Conservation (phyloP, 768 basidiomycete species). For the Pisolithus sp. region DNA sequence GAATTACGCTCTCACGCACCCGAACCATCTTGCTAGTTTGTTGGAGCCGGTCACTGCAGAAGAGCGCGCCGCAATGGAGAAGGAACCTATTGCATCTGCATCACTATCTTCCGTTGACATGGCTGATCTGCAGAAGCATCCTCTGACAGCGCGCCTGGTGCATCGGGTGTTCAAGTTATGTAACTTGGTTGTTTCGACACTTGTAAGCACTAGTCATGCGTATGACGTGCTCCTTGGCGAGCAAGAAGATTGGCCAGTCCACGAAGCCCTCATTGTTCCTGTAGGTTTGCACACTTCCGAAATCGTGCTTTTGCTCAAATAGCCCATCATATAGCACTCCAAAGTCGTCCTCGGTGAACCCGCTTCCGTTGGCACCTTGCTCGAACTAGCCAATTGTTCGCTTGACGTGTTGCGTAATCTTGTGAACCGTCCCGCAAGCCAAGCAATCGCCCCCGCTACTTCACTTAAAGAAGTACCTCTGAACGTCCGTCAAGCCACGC, state of each 20-base stretch:
- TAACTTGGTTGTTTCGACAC: slow-evolving; percentile 60
- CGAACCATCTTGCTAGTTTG: slow-evolving; percentile 77
- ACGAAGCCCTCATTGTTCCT: slow-evolving; percentile 65
- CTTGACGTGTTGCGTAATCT: slow-evolving; percentile 69
- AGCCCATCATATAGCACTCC: slow-evolving; percentile 50
- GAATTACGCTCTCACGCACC: slow-evolving; percentile 87
- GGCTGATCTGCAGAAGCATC: slow-evolving; percentile 60
- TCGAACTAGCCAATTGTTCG: slow-evolving; percentile 77
- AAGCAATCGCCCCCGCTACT: slow-evolving; percentile 38
- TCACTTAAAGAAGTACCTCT: slow-evolving; percentile 29
- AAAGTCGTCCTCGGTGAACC: slow-evolving; percentile 80
- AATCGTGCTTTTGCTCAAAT: background rate
- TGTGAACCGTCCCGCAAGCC: slow-evolving; percentile 52
- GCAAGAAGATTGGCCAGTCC: slow-evolving; percentile 65
- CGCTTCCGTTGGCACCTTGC: slow-evolving; percentile 77
- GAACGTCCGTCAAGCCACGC: slow-evolving; percentile 51
- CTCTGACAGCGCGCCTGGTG: slow-evolving; percentile 65
- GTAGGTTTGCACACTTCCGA: slow-evolving; percentile 36
- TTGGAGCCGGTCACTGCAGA: slow-evolving; percentile 76
- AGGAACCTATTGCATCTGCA: slow-evolving; percentile 35
- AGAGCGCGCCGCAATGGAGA: slow-evolving; percentile 64
- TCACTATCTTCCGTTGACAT: slow-evolving; percentile 37
- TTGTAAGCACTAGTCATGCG: slow-evolving; percentile 64
- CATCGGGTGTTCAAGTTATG: slow-evolving; percentile 68
- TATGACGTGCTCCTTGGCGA: slow-evolving; percentile 60